These are phyloP conservation scores for Aspergillus aculeatus DNA, from an alignment of 2,329 filamentous ascomycete species.

Conservation along the genomic window DNA sequence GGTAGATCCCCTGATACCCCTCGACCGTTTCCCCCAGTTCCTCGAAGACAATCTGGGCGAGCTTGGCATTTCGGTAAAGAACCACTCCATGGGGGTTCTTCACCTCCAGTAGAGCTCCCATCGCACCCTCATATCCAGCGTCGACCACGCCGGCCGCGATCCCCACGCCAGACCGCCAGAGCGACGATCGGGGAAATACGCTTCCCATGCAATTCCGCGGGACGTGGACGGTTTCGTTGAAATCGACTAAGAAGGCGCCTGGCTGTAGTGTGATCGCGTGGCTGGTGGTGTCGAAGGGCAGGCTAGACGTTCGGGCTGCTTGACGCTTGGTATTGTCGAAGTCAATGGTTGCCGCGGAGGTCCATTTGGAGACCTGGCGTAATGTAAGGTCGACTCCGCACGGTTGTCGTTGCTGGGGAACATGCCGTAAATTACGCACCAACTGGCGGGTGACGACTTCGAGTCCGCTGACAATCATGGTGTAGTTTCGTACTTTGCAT, in stretches of 20 bases:
- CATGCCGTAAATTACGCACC: constrained; percentile 6
- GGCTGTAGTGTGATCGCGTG: constrained; percentile 21
- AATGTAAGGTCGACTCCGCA: constrained; percentile 35
- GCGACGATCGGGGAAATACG: constrained; percentile 40
- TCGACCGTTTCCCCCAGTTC: constrained; percentile 37
- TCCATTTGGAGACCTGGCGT: constrained; percentile 26
- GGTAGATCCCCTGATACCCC: constrained; percentile 42
- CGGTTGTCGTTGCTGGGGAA: constrained; percentile 28
- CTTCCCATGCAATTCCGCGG: constrained; percentile 42
- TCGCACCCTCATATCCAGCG: constrained; percentile 43
- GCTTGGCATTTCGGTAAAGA: constrained; percentile 34
- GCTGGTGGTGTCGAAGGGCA: constrained; percentile 16
- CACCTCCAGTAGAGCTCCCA: constrained; percentile 42
- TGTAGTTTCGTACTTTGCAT: background rate
- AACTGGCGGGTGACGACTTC: constrained; percentile 8
- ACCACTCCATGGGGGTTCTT: constrained; percentile 37
- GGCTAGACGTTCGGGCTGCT: constrained; percentile 12
- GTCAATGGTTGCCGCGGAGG: constrained; percentile 29
- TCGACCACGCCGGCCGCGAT: constrained; percentile 44
- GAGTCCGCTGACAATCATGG: constrained; percentile 10
- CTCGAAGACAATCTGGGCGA: constrained; percentile 45
- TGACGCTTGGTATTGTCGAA: constrained; percentile 31
- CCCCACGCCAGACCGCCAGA: constrained; percentile 42
- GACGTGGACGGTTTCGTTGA: constrained; percentile 43
- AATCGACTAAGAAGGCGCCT: constrained; percentile 35